These are phyloP conservation scores for Erythrobasidium hasegawianum DNA, from an alignment of 1,284 basidiomycete genomes.

Conservation along the genomic window DNA sequence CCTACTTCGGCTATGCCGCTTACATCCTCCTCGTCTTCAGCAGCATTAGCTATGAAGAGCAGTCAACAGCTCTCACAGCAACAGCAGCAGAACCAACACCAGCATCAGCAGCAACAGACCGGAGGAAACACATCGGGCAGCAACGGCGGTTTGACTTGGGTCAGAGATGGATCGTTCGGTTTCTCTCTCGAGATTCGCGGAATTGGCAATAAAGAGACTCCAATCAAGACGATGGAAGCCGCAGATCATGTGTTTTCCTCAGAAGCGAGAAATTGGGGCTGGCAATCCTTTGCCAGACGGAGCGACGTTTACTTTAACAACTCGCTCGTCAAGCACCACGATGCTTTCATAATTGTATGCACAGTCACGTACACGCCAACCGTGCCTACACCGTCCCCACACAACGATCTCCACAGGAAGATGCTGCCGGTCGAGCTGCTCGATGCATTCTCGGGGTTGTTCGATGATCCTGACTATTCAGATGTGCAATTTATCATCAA, in stretches of 20 bases:
- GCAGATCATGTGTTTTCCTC: conserved; percentile 50
- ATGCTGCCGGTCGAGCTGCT: conserved; percentile 45
- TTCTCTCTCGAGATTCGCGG: conserved; percentile 45
- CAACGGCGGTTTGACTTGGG: conserved; percentile 40
- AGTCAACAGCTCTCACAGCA: conserved; percentile 2
- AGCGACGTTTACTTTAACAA: conserved; percentile 48
- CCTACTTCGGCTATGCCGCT: conserved; percentile 7
- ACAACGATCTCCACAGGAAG: conserved; percentile 32
- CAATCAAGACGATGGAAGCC: conserved; percentile 48
- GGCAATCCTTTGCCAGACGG: conserved; percentile 46
- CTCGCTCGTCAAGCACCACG: conserved; percentile 42
- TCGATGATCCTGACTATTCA: conserved; percentile 45
- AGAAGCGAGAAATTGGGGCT: conserved; percentile 50
- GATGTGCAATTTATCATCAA: conserved; percentile 46
- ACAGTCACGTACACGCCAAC: conserved; percentile 47
- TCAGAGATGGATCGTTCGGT: conserved; percentile 44
- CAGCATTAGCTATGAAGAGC: neutral
- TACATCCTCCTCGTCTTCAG: neutral
- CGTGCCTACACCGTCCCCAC: conserved; percentile 20
- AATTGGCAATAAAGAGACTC: conserved; percentile 38
- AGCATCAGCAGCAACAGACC: conserved; percentile 15
- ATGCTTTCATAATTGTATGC: conserved; percentile 50
- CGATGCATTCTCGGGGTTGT: conserved; percentile 44
- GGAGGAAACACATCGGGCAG: neutral
- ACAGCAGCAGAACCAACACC: conserved; percentile 10